Conservation (phyloP, 2,329 filamentous ascomycete genomes). For the Emmonsiellopsis sp. region DNA sequence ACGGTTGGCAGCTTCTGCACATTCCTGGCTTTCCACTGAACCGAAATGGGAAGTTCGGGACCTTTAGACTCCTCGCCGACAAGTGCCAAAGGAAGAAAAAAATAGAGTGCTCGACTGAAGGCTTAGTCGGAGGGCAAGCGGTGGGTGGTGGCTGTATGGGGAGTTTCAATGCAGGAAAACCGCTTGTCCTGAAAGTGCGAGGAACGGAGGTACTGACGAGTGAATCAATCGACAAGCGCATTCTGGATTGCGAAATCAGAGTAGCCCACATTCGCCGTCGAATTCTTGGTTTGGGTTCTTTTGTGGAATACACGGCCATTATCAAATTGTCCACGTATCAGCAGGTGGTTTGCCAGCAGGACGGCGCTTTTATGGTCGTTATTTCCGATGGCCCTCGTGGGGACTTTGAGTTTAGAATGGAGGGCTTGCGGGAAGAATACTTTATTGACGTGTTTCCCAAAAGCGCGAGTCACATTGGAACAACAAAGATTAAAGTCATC, state of each 20-base stretch:
- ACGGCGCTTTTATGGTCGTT: neutral
- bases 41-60: neutral
- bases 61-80: neutral
- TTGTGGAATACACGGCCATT: constrained; percentile 1
- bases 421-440: neutral
- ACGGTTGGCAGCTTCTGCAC: neutral
- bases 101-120: neutral
- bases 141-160: neutral
- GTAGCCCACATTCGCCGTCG: neutral
- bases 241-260: neutral
- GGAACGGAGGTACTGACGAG: neutral
- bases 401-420: neutral
- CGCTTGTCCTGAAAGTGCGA: neutral
- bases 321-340: neutral
- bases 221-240: neutral
- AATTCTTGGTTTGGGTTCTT: neutral
- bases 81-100: neutral
- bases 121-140: neutral
- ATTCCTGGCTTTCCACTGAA: constrained; percentile 1
- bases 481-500: neutral
- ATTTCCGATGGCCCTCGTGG: constrained; percentile 2
- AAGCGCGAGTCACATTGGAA: neutral
- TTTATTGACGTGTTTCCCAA: neutral
- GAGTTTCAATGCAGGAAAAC: neutral
- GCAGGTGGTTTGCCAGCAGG: neutral